These are phyloP conservation scores for Psilocybe tampanensis DNA, from an alignment of 768 basidiomycete genomes.

Conservation along the genomic window DNA sequence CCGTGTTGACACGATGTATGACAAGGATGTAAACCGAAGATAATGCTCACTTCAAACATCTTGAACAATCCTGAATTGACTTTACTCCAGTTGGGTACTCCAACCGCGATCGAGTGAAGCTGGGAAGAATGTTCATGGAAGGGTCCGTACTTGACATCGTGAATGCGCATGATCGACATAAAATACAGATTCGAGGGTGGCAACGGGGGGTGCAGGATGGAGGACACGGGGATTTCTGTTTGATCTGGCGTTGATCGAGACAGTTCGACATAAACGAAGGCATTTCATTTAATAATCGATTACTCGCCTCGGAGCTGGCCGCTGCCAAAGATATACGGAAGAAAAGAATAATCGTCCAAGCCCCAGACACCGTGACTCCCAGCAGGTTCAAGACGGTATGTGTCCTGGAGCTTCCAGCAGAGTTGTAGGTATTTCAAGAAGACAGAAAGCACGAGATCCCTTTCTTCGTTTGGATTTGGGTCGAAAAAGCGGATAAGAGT, in stretches of 20 bases:
- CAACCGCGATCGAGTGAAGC: constrained; percentile 80
- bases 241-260: constrained; percentile 48
- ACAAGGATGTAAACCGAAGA: neutral
- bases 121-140: constrained; percentile 94
- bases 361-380: constrained; percentile 99
- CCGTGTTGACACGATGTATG: neutral
- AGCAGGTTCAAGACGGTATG: constrained; percentile 91
- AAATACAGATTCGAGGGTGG: constrained; percentile 80
- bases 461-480: constrained; percentile 63
- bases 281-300: constrained; percentile 4
- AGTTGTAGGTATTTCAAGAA: constrained; percentile 80
- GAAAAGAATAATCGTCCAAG: constrained; percentile 87
- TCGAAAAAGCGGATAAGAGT: constrained; percentile 69
- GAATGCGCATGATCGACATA: constrained; percentile 76
- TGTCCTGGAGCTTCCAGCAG: constrained; percentile 85
- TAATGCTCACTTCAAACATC: constrained; percentile 84
- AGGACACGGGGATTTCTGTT: constrained; percentile 60
- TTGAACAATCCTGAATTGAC: constrained; percentile 89
- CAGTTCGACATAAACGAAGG: constrained; percentile 10
- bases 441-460: constrained; percentile 56
- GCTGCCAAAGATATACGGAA: constrained; percentile 90
- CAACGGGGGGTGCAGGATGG: constrained; percentile 59
- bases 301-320: constrained; percentile 78
- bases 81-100: constrained; percentile 91
- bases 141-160: constrained; percentile 81